Evolutionary conservation across 768 basidiomycete species (phyloP), one percentile per base, ranked within the genome.

Genomic region (Boletus sp.): DNA sequence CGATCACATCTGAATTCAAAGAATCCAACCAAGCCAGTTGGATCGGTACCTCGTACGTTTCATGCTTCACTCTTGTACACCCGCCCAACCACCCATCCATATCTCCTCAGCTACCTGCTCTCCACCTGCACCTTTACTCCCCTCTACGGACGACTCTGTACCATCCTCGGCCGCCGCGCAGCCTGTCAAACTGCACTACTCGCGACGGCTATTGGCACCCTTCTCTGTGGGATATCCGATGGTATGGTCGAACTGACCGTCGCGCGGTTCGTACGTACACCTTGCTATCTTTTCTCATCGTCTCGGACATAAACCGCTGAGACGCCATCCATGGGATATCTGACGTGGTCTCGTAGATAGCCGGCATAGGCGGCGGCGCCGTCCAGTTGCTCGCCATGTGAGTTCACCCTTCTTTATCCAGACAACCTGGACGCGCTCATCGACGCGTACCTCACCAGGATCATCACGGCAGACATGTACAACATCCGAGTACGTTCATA

Each of bases 121-220:
- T 85, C 89, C 4, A 86, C 82, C 4, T 88, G 85, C 67, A 87
- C 88, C 3, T 90, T 90, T 58, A 90, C 89, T 0, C 89, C 87
- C 0, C 74, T 91, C 6, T 91, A 90, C 64, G 89, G 89, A 23
- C 81, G 88, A 4, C 74, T 92, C 6, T 87, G 81, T 58, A 85
- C 87, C 64, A 85, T 87, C 10, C 69, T 90, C 66, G 89, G 89
- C 6, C 73, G 89, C 15, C 76, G 81, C 47, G 80, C 79, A 11
- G 88, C 88, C 4, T 85, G 83, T 62, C 84, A 83, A 52, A 72
- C 75, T 0, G 88, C 88, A 1, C 69, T 90, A 1, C 55, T 79
- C 6, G 83, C 87, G 50, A 78, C 83, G 1, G 78, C 71, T 9
- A 34, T 84, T 0, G 90, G 90, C 4, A 82, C 84, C 0, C 61